These are phyloP conservation scores for Botryotinia convoluta DNA, from an alignment of 2,329 filamentous ascomycete genomes.

Conservation along the genomic window DNA sequence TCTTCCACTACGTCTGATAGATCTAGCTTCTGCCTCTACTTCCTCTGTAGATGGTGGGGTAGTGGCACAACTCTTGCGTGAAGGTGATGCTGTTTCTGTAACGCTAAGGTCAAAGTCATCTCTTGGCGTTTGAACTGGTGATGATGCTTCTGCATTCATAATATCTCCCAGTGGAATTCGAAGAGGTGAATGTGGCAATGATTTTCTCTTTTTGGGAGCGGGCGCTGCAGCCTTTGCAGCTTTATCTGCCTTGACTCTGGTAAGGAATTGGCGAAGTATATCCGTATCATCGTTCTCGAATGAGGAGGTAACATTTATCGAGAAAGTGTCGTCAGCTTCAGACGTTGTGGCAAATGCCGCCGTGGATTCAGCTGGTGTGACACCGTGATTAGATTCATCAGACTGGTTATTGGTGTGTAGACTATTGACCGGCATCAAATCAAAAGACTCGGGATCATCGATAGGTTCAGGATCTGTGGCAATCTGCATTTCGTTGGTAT, in stretches of 20 bases:
- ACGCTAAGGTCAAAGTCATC: slow-evolving; percentile 32
- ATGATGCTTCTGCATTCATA: slow-evolving; percentile 26
- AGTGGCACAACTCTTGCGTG: slow-evolving; percentile 26
- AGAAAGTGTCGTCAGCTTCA: slow-evolving; percentile 23
- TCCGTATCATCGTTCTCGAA: slow-evolving; percentile 39
- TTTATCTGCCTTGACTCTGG: slow-evolving; percentile 40
- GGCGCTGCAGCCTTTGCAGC: slow-evolving; percentile 36
- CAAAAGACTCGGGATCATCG: slow-evolving; percentile 23
- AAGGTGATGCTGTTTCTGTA: slow-evolving; percentile 24
- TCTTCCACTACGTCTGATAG: slow-evolving; percentile 36
- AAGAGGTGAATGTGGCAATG: slow-evolving; percentile 37
- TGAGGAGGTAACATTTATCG: slow-evolving; percentile 1
- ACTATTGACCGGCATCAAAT: slow-evolving; percentile 22
- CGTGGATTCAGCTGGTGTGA: slow-evolving; percentile 16
- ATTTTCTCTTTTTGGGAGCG: slow-evolving; percentile 32
- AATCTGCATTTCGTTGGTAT: background rate
- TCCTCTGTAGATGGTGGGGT: slow-evolving; percentile 23
- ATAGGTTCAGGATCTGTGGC: slow-evolving; percentile 4
- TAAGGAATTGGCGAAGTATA: slow-evolving; percentile 41
- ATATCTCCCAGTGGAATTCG: slow-evolving; percentile 32
- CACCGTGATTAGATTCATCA: background rate
- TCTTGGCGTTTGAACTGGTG: slow-evolving; percentile 27
- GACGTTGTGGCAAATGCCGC: slow-evolving; percentile 23
- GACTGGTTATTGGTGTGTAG: background rate
- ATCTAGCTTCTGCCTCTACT: slow-evolving; percentile 26